phyloP scores from a whole-genome alignment of 768 basidiomycete species.

The Amanita pseudoporphyria region DNA sequence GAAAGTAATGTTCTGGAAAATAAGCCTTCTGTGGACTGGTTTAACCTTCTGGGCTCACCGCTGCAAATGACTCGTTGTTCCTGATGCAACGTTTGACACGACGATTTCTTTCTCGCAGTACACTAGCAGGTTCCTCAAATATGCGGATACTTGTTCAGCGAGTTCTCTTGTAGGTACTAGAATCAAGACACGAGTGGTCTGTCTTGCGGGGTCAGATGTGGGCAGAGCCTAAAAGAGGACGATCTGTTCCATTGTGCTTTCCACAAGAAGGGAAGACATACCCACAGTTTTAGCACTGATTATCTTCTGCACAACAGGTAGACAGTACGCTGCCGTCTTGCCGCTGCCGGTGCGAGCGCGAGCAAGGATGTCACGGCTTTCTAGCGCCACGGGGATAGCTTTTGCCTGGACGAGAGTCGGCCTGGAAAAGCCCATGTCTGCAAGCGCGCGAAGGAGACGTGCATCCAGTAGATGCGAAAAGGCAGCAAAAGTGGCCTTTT shows the following conservation, averaged over 20 bases:
- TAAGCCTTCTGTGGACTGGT: neutral
- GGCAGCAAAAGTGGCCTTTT: slow-evolving; percentile 39
- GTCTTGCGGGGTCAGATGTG: slow-evolving; percentile 30
- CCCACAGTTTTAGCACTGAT: slow-evolving; percentile 70
- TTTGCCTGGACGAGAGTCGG: slow-evolving; percentile 91
- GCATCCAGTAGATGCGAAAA: slow-evolving; percentile 78
- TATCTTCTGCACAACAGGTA: slow-evolving; percentile 87
- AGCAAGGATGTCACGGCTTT: slow-evolving; percentile 85
- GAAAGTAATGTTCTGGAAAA: slow-evolving; percentile 25
- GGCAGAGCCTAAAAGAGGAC: slow-evolving; percentile 25
- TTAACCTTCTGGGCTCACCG: slow-evolving; percentile 31
- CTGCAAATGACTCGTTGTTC: slow-evolving; percentile 61
- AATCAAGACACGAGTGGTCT: slow-evolving; percentile 64
- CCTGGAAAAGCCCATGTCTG: slow-evolving; percentile 80
- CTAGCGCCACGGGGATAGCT: slow-evolving; percentile 87
- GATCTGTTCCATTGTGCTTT: neutral
- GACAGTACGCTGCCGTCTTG: slow-evolving; percentile 93
- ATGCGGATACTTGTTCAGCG: slow-evolving; percentile 77
- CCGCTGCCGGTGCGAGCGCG: slow-evolving; percentile 93
- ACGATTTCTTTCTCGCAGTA: slow-evolving; percentile 77
- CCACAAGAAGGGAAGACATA: slow-evolving; percentile 15
- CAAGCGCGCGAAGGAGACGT: slow-evolving; percentile 80
- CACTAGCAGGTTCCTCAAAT: slow-evolving; percentile 50
- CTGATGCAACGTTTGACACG: slow-evolving; percentile 69
- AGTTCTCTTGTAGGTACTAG: slow-evolving; percentile 90